Evolutionary conservation across 192 early-diverging fungal genomes (phyloP).

Genomic region (Paraglomus brasilianum): DNA sequence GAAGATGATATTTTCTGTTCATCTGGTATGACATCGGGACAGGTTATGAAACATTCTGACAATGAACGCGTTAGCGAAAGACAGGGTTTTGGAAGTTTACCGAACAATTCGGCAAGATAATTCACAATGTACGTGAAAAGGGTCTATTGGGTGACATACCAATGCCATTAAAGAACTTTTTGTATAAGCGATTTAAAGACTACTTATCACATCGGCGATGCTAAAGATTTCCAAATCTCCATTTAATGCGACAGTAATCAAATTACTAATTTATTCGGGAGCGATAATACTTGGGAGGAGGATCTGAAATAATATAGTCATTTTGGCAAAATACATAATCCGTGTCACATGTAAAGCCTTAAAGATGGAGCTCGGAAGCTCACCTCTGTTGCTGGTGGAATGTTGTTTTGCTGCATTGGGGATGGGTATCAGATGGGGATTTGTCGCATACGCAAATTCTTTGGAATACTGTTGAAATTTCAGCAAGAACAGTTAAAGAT

Average conservation of each 20-base stretch:
- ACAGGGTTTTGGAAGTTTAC: too few relatives aligned
- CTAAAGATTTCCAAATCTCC: constrained; percentile 68
- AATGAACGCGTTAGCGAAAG: too few relatives aligned
- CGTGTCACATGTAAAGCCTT: constrained; percentile 8
- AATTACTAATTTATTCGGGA: constrained; percentile 58
- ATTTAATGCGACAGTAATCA: constrained; percentile 71
- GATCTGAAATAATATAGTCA: constrained; percentile 34
- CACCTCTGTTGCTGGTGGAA: constrained; percentile 79
- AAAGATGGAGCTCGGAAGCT: constrained; percentile 53
- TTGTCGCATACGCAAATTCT: constrained; percentile 83
- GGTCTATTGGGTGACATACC: constrained; percentile 62
- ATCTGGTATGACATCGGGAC: too few relatives aligned
- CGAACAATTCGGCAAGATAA: too few relatives aligned
- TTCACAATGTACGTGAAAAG: constrained; percentile 31
- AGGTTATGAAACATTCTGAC: too few relatives aligned
- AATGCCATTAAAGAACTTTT: constrained; percentile 84
- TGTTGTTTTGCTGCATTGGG: constrained; percentile 82
- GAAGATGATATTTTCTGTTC: too few relatives aligned
- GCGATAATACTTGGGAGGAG: constrained; percentile 80
- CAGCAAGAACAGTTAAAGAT: constrained; percentile 61
- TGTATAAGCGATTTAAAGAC: constrained; percentile 57
- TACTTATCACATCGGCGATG: constrained; percentile 74
- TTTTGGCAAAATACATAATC: not conserved
- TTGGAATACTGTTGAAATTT: constrained; percentile 87
- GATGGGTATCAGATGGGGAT: constrained; percentile 87